Conservation (phyloP, 257 asterid species). For the Fraxinus pennsylvanica region DNA sequence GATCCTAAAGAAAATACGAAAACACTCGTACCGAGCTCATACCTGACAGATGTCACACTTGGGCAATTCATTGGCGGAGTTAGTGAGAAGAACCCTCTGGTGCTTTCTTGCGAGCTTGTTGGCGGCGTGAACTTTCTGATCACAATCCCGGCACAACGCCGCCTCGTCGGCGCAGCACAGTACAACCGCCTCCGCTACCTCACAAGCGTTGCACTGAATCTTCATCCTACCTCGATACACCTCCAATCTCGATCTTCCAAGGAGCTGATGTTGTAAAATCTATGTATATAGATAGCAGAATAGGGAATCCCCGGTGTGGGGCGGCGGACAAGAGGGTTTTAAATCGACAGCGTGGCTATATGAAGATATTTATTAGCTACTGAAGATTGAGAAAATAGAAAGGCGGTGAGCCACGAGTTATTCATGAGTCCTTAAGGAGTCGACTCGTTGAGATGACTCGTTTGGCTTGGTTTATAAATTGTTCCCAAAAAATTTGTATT, state of each 20-base stretch:
- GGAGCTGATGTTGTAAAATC: background rate
- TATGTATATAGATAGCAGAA: background rate
- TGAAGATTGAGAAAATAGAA: background rate
- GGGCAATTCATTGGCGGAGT: slow-evolving; percentile 63
- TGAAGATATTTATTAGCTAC: background rate
- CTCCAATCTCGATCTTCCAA: background rate
- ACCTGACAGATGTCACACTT: slow-evolving; percentile 95
- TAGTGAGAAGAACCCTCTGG: slow-evolving; percentile 67
- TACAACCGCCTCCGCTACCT: slow-evolving; percentile 71
- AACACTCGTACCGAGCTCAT: background rate
- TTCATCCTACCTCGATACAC: slow-evolving; percentile 44
- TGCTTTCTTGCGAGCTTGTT: slow-evolving; percentile 80
- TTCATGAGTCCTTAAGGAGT: background rate
- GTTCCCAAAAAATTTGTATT: too few species aligned
- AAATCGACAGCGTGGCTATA: background rate
- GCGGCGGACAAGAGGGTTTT: background rate
- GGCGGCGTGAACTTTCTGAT: slow-evolving; percentile 73
- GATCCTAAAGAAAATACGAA: too few species aligned
- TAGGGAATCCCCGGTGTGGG: background rate
- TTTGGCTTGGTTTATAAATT: background rate
- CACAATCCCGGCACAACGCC: slow-evolving; percentile 71
- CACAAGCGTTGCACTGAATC: slow-evolving; percentile 90
- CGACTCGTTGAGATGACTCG: background rate
- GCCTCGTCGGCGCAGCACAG: slow-evolving; percentile 94
- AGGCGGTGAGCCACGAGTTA: slow-evolving; percentile 20